A percentile compares a stretch with the other conserved stretches of the same genome.
These are phyloP conservation scores for Uncinocarpus reesii DNA, from an alignment of 2,329 filamentous ascomycete species.

Conservation along the genomic window DNA sequence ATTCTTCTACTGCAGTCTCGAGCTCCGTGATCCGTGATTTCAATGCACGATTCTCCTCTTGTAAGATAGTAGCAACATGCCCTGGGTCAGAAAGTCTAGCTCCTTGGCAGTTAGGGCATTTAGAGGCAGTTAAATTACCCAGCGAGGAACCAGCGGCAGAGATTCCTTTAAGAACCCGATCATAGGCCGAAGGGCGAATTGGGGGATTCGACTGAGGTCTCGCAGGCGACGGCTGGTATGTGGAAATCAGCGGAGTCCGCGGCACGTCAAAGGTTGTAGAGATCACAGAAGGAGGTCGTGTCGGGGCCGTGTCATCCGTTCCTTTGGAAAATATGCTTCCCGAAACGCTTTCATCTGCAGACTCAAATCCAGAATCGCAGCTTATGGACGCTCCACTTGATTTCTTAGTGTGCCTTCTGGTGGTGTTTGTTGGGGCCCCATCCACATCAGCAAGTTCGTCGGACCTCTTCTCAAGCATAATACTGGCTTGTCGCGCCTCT, in stretches of 20 bases:
- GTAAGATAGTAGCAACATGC: constrained; percentile 43
- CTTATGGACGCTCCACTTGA: constrained; percentile 33
- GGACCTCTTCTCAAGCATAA: constrained; percentile 23
- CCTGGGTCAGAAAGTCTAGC: constrained; percentile 41
- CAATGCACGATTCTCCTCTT: constrained; percentile 46
- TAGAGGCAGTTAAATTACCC: constrained; percentile 22
- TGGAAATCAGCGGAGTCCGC: constrained; percentile 16
- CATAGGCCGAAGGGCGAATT: constrained; percentile 29
- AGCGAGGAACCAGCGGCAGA: constrained; percentile 28
- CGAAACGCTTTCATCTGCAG: constrained; percentile 44
- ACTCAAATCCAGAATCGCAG: constrained; percentile 51
- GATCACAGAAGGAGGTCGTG: constrained; percentile 29
- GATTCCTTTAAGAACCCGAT: constrained; percentile 37
- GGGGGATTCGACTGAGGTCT: constrained; percentile 21
- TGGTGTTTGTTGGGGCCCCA: neutral
- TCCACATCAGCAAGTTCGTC: neutral
- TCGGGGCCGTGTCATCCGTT: constrained; percentile 26
- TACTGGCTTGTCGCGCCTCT: constrained; percentile 29
- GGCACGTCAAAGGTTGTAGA: constrained; percentile 20
- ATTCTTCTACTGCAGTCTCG: constrained; percentile 47
- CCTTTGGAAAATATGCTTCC: constrained; percentile 40
- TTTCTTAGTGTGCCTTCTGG: constrained; percentile 17
- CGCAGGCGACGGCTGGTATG: constrained; percentile 20
- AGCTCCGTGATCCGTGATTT: constrained; percentile 45
- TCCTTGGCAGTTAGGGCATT: constrained; percentile 36